A percentile compares a stretch with the other conserved stretches of the same genome.
Conservation (phyloP, 306 rosid species). For the Sphenostylis stenocarpa region DNA sequence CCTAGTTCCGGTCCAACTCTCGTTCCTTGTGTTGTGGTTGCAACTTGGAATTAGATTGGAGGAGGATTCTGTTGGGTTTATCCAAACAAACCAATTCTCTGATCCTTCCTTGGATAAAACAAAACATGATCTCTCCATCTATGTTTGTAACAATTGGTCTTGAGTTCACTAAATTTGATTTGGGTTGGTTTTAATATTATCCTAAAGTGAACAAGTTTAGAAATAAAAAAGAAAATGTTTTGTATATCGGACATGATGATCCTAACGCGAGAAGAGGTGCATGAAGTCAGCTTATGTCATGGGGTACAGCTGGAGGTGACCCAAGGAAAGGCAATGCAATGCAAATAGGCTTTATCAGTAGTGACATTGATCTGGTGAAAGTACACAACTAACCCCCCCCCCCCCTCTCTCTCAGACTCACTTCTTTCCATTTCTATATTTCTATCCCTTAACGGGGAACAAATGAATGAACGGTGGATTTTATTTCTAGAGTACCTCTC, state of each 20-base stretch:
- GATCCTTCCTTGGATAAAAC: neutral
- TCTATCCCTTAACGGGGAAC: conserved; percentile 18
- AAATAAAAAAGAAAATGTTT: too few species aligned
- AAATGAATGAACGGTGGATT: neutral
- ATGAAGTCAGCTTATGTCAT: conserved; percentile 28
- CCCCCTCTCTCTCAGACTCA: neutral
- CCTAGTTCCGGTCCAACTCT: neutral
- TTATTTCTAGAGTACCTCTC: neutral
- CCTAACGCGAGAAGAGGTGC: too few species aligned
- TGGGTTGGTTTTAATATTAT: too few species aligned
- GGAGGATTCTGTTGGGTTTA: neutral
- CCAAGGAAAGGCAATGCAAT: neutral
- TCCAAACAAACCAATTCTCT: neutral
- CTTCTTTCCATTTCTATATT: neutral
- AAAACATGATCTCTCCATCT: neutral
- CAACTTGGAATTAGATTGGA: neutral
- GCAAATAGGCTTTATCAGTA: neutral
- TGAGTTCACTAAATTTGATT: too few species aligned
- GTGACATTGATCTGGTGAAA: neutral
- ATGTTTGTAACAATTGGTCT: too few species aligned
- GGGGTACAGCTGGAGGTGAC: conserved; percentile 31
- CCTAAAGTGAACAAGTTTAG: too few species aligned
- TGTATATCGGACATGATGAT: too few species aligned
- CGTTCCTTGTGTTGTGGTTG: neutral
- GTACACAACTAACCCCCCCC: conserved; percentile 11